These are phyloP conservation scores for Boletus insuetus DNA, from an alignment of 768 basidiomycete genomes.

Conservation along the genomic window DNA sequence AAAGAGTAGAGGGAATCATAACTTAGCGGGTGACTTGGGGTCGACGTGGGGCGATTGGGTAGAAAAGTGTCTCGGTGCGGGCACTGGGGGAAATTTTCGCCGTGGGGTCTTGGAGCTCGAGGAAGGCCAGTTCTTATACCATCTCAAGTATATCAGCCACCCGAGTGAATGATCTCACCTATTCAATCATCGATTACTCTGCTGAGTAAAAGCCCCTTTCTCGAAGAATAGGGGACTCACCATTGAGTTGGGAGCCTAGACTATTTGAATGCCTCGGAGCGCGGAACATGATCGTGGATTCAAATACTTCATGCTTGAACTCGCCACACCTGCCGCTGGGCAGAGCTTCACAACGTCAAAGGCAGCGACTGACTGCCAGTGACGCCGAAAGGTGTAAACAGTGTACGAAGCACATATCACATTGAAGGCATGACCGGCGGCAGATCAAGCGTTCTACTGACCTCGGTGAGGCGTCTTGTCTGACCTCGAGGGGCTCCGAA, in stretches of 20 bases:
- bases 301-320: not conserved
- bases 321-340: no score
- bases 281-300: not conserved
- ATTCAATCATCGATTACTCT: not conserved
- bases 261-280: not conserved
- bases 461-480: no score
- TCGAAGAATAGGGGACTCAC: not conserved
- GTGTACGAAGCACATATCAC: no score
- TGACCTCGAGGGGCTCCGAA: no score
- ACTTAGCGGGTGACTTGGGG: accelerated
- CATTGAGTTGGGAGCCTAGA: not conserved
- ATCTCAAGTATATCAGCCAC: constrained; percentile 13
- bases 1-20: constrained; percentile 15
- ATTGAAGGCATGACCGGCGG: no score
- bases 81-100: not conserved
- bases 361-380: no score
- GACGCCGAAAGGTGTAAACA: no score
- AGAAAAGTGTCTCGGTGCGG: not conserved
- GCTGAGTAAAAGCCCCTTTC: not conserved
- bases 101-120: no score
- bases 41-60: not conserved
- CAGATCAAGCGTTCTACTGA: no score
- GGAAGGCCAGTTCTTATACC: constrained; percentile 5
- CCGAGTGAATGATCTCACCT: not conserved
- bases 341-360: no score